Conservation (phyloP, 2,329 filamentous ascomycete genomes). For the Dichotomopilus funicola region DNA sequence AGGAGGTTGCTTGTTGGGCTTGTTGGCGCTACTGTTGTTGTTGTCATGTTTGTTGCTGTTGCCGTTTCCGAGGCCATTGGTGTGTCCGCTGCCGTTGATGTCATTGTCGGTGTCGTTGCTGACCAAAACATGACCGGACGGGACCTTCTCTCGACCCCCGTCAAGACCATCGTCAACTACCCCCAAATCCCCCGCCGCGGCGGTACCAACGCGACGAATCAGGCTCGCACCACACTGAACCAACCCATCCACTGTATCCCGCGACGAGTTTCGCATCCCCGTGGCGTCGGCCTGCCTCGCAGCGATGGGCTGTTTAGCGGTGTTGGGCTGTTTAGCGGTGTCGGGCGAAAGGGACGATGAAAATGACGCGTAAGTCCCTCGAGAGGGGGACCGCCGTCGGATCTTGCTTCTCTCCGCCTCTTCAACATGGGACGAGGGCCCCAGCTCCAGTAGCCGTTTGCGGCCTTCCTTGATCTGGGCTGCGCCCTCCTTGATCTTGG, state of each 20-base stretch:
- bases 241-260: too few relatives aligned
- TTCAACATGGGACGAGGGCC: background rate
- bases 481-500: too few relatives aligned
- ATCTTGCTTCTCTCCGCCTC: slow-evolving; percentile 6
- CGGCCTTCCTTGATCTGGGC: too few relatives aligned
- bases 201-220: too few relatives aligned
- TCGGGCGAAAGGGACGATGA: background rate
- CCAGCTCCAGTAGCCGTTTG: background rate
- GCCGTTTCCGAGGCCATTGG: background rate
- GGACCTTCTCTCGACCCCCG: too few relatives aligned
- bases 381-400: slow-evolving; percentile 4
- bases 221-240: too few relatives aligned
- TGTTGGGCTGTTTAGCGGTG: slow-evolving; percentile 1
- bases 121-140: too few relatives aligned
- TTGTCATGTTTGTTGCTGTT: background rate
- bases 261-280: background rate
- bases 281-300: slow-evolving; percentile 1
- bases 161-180: too few relatives aligned
- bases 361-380: background rate
- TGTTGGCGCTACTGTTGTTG: background rate
- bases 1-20: background rate
- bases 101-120: background rate
- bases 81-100: background rate
- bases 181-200: too few relatives aligned
- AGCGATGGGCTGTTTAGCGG: background rate